A percentile compares a stretch with the other conserved stretches of the same genome.
Evolutionary conservation across 306 rosid genomes (phyloP).

Genomic region (Cucurbita maxima): DNA sequence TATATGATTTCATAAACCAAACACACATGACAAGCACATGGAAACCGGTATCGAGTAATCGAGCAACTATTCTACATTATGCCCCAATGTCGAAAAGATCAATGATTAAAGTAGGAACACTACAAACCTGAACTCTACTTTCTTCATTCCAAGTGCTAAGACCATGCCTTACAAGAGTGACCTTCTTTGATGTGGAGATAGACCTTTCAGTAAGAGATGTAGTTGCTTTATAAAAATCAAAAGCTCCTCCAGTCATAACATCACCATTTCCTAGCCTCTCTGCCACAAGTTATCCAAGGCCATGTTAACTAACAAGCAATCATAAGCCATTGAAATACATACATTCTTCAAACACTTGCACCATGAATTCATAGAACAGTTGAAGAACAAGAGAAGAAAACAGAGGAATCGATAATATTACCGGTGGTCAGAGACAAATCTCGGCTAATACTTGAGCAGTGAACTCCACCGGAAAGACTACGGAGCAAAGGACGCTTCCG

Average conservation of each 20-base stretch:
- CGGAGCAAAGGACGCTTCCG: constrained; percentile 1
- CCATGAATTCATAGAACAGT: neutral
- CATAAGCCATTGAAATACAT: neutral
- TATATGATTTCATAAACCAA: neutral
- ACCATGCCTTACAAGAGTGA: constrained; percentile 52
- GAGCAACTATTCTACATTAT: neutral
- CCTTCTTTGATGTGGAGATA: constrained; percentile 48
- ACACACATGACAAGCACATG: neutral
- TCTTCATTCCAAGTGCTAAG: constrained; percentile 71
- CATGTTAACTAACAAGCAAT: neutral
- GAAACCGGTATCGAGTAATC: neutral
- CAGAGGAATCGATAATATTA: neutral
- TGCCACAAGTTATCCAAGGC: constrained; percentile 8
- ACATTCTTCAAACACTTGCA: neutral
- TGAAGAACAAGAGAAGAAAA: neutral
- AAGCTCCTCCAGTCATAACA: constrained; percentile 54
- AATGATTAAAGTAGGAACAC: neutral
- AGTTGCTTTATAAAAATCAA: constrained; percentile 51
- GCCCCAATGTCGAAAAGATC: neutral
- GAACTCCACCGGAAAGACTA: neutral
- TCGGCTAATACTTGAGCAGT: constrained; percentile 14
- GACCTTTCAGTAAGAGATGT: constrained; percentile 34
- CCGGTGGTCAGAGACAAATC: constrained; percentile 12
- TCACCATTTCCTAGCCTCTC: constrained; percentile 21
- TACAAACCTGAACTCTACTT: constrained; percentile 48